Base-by-base conservation (phyloP, 176 grass and related monocot genomes). In the Puya raimondii region DNA sequence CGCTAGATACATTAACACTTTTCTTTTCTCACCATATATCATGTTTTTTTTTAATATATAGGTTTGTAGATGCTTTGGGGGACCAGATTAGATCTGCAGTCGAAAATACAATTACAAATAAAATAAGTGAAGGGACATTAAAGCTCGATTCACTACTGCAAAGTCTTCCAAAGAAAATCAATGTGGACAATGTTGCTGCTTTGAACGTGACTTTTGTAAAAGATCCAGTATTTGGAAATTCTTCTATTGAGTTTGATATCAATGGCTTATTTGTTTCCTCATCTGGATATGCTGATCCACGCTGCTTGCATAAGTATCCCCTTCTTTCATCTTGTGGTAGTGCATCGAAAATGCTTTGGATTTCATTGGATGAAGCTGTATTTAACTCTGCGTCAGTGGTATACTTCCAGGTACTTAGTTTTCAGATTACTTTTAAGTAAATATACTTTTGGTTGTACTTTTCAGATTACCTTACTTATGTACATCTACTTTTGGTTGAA, bases 181-280 rank as follows among this genome's bases (percentile, higher is more conserved):
- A 90, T 81, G 75, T 92, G 76, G 84, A 87, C 73, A 84, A 72
- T 48, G 69, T 85, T 17, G 71, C 79, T 81, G 80, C 81, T 66
- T 81, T 97, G 82, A 97, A 92, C 47, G 86, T 92, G 21, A 87
- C 86, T 76, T 87, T 92, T 97, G 79, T 85, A 67, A 87, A 81
- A 71, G 89, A 90, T 67, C 93, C 89, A 56, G 17, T 83, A 18
- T 85, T 97, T 76, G 85, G 50, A 74, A 92, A 71, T 50, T 92
- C 89, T 8, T 89, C 93, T 54, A 68, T 92, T 29, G 86, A 97
- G 74, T 92, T 97, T 79, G 81, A 90, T 87, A 97, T 97, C 56
- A 86, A 92, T 70, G 93, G 93, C 27, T 77, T 92, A 69, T 92
- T 97, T 80, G 68, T 92, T 71, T 78, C 81, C 63, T 85, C 74